A percentile compares a stretch with the other conserved stretches of the same genome.
Conservation (phyloP, 2,329 filamentous ascomycete species). For the Fusarium austroafricanum region DNA sequence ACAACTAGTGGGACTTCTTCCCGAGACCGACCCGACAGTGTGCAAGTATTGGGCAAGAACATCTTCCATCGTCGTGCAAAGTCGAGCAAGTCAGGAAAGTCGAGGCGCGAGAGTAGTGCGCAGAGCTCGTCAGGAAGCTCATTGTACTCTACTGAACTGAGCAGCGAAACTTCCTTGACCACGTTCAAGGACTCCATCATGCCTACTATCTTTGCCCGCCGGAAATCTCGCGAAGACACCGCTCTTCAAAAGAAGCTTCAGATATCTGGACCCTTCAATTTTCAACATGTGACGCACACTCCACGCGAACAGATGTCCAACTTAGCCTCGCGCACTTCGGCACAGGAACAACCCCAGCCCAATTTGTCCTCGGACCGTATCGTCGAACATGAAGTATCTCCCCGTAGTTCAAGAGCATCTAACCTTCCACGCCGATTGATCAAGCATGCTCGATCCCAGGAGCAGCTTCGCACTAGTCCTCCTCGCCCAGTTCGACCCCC, state of each 20-base stretch:
- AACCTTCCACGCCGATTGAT: slow-evolving; percentile 52
- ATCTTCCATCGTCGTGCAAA: slow-evolving; percentile 67
- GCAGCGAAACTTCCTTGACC: slow-evolving; percentile 50
- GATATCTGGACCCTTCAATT: slow-evolving; percentile 74
- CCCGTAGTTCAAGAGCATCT: slow-evolving; percentile 37
- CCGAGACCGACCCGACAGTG: slow-evolving; percentile 67
- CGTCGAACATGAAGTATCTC: slow-evolving; percentile 32
- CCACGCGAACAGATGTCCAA: slow-evolving; percentile 61
- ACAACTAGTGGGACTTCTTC: slow-evolving; percentile 63
- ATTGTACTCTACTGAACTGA: slow-evolving; percentile 59
- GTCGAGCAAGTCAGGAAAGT: slow-evolving; percentile 55
- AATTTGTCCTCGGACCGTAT: slow-evolving; percentile 56
- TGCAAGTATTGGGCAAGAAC: slow-evolving; percentile 69
- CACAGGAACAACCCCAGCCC: slow-evolving; percentile 58
- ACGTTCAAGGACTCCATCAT: slow-evolving; percentile 59
- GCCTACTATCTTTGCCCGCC: slow-evolving; percentile 63
- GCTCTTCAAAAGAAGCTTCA: slow-evolving; percentile 56
- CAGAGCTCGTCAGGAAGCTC: slow-evolving; percentile 62
- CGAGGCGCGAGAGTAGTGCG: slow-evolving; percentile 61
- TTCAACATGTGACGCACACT: slow-evolving; percentile 72
- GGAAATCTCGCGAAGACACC: slow-evolving; percentile 56
- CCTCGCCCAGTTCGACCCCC: slow-evolving; percentile 61
- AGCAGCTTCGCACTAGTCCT: slow-evolving; percentile 60
- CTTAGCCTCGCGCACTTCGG: slow-evolving; percentile 51
- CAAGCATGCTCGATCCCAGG: slow-evolving; percentile 61